phyloP scores from a whole-genome alignment of 2,329 filamentous ascomycete genomes.

The Endoconidiophora laricicola region DNA sequence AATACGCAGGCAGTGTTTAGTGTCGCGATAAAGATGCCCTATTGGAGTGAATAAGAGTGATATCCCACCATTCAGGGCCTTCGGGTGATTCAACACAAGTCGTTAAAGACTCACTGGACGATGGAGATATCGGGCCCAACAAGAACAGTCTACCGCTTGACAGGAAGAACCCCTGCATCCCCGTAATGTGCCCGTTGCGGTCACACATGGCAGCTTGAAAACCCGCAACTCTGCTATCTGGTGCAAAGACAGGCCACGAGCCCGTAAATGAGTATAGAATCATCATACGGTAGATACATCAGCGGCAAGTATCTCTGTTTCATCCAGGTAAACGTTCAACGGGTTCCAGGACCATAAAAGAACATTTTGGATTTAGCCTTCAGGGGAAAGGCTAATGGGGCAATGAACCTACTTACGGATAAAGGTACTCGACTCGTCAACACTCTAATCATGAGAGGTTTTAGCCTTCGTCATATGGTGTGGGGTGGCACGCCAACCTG shows the following conservation, averaged over 20 bases:
- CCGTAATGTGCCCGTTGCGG: not conserved
- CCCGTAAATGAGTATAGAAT: not conserved
- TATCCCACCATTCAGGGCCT: not conserved
- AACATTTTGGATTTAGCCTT: not conserved
- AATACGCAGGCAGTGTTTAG: too few relatives aligned
- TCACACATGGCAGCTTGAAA: not conserved
- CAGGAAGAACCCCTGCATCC: not conserved
- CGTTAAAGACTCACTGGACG: not conserved
- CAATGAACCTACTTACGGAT: not conserved
- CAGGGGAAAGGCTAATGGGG: not conserved
- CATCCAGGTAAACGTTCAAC: not conserved
- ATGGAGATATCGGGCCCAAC: not conserved
- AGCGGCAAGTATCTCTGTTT: not conserved
- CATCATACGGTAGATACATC: not conserved
- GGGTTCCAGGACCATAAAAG: not conserved
- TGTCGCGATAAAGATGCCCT: too few relatives aligned
- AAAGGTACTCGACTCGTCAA: not conserved
- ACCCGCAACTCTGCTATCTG: not conserved
- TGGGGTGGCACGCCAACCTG: not conserved
- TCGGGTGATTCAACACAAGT: not conserved
- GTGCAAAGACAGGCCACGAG: not conserved
- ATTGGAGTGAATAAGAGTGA: too few relatives aligned
- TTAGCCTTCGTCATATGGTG: not conserved
- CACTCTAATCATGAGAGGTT: not conserved
- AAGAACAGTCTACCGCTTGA: not conserved